These are phyloP conservation scores for Aspergillus sp. DNA, from an alignment of 2,329 filamentous ascomycete genomes.

Conservation along the genomic window DNA sequence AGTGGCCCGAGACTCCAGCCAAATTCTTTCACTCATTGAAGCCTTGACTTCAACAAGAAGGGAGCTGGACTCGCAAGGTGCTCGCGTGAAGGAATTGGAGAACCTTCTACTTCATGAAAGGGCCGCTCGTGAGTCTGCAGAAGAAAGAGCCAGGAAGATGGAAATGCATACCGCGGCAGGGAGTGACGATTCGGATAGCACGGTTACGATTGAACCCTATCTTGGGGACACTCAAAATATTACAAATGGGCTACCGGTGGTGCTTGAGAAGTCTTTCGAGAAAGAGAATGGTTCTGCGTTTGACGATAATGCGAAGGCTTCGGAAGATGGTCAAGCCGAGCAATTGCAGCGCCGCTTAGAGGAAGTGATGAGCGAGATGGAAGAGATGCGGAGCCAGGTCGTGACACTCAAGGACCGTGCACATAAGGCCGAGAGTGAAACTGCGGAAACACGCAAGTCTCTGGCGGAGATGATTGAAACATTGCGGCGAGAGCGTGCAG, in stretches of 20 bases:
- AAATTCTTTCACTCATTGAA: constrained; percentile 78
- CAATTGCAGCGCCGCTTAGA: constrained; percentile 67
- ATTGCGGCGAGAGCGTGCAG: constrained; percentile 60
- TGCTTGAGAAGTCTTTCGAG: constrained; percentile 6
- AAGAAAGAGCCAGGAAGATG: constrained; percentile 69
- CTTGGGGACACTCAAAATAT: constrained; percentile 10
- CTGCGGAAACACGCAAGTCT: constrained; percentile 63
- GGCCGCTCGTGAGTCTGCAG: constrained; percentile 72
- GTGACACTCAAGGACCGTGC: constrained; percentile 70
- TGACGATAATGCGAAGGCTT: constrained; percentile 12
- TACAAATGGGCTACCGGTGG: constrained; percentile 5
- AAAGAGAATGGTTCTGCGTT: not conserved
- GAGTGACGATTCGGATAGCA: constrained; percentile 36
- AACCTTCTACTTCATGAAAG: constrained; percentile 70
- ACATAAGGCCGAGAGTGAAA: constrained; percentile 72
- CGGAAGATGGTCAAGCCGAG: constrained; percentile 27
- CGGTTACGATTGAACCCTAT: constrained; percentile 45
- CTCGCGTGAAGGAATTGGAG: constrained; percentile 75
- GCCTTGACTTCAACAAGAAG: constrained; percentile 75
- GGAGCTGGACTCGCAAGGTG: constrained; percentile 76
- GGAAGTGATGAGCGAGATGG: constrained; percentile 70
- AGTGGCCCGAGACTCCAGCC: constrained; percentile 54
- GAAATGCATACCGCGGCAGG: constrained; percentile 51
- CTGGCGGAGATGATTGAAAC: constrained; percentile 82
- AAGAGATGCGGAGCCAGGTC: constrained; percentile 71